These are phyloP conservation scores for Russula brevipes DNA, from an alignment of 768 basidiomycete species.

Conservation along the genomic window DNA sequence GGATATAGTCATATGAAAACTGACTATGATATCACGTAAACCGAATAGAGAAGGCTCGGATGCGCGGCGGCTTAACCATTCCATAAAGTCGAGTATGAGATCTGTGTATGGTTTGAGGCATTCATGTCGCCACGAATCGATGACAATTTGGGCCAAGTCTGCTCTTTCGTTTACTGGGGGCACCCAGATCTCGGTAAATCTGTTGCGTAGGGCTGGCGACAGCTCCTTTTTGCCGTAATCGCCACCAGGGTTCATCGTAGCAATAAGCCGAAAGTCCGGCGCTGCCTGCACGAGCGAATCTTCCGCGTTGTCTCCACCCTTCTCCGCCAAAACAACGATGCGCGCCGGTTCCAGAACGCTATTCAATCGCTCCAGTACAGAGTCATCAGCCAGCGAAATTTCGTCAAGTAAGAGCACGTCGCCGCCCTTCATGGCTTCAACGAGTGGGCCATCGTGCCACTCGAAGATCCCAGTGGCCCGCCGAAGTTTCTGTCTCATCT, in stretches of 20 bases:
- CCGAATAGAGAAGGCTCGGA: slow-evolving; percentile 64
- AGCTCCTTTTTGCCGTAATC: slow-evolving; percentile 99
- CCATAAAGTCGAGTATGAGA: slow-evolving; percentile 66
- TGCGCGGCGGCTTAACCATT: slow-evolving; percentile 66
- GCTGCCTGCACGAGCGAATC: slow-evolving; percentile 62
- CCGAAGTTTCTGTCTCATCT: slow-evolving; percentile 42
- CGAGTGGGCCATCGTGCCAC: slow-evolving; percentile 96
- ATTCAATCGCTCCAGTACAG: slow-evolving; percentile 93
- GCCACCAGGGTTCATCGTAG: slow-evolving; percentile 99
- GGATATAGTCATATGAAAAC: slow-evolving; percentile 25
- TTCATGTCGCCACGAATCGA: slow-evolving; percentile 58
- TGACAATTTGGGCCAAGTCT: slow-evolving; percentile 77
- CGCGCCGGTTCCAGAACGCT: slow-evolving; percentile 92
- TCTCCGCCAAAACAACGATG: slow-evolving; percentile 87
- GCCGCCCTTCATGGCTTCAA: slow-evolving; percentile 83
- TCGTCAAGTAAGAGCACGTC: slow-evolving; percentile 91
- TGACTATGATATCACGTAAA: slow-evolving; percentile 83
- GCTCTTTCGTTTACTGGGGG: slow-evolving; percentile 66
- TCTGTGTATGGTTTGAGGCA: slow-evolving; percentile 51
- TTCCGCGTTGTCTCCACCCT: slow-evolving; percentile 69
- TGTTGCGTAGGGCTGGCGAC: slow-evolving; percentile 92
- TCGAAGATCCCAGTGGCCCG: slow-evolving; percentile 79
- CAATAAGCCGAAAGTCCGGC: slow-evolving; percentile 77
- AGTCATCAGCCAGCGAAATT: slow-evolving; percentile 96
- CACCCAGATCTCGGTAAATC: slow-evolving; percentile 99